phyloP scores from a whole-genome alignment of 2,329 filamentous ascomycete species.

The Catunica adiposa region DNA sequence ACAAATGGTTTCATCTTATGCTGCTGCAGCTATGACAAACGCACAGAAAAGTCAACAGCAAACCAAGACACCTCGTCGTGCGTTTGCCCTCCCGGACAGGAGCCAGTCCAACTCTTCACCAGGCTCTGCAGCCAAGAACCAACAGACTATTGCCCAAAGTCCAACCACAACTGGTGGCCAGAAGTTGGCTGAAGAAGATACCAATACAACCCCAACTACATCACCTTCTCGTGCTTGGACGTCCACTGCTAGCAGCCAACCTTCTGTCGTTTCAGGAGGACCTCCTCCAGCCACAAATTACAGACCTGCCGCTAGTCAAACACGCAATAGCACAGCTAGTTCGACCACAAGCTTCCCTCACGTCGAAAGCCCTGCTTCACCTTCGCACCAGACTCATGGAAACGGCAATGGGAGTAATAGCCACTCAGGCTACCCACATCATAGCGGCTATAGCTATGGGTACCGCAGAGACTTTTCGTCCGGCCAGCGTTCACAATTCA shows the following conservation, averaged over 20 bases:
- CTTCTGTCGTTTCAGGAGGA: not conserved
- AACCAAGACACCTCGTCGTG: not conserved
- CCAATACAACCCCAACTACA: not conserved
- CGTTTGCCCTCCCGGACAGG: not conserved
- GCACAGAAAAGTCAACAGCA: not conserved
- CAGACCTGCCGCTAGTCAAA: not conserved
- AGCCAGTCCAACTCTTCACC: not conserved
- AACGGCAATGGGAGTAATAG: not conserved
- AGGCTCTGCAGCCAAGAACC: not conserved
- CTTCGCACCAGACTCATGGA: not conserved
- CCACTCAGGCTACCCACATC: no score
- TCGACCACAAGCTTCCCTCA: no score
- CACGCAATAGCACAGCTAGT: not conserved
- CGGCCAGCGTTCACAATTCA: not conserved
- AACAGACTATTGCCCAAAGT: not conserved
- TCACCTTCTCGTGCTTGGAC: not conserved
- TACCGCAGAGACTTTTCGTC: not conserved
- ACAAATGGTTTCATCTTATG: constrained; percentile 1
- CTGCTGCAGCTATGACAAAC: constrained; percentile 1
- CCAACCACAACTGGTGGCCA: not conserved
- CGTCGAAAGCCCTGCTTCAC: not conserved
- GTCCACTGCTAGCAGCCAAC: not conserved
- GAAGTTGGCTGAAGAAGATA: not conserved
- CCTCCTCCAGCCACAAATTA: not conserved
- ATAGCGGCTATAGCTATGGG: not conserved